phyloP scores from a whole-genome alignment of 2,329 filamentous ascomycete species.

The Chalaropsis thielavioides region DNA sequence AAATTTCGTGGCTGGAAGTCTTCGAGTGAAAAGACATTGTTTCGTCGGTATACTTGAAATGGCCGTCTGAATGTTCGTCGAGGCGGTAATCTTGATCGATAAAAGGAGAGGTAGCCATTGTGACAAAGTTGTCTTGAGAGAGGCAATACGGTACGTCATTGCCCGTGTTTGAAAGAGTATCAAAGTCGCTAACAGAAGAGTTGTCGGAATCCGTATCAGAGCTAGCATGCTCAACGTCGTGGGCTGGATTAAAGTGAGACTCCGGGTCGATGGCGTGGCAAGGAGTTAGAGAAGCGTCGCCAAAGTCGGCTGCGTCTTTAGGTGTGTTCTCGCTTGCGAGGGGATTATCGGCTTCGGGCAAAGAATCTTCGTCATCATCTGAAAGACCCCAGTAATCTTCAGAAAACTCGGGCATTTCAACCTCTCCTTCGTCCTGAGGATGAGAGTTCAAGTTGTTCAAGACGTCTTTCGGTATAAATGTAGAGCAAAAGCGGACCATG shows the following conservation, averaged over 20 bases:
- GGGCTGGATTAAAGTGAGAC: neutral
- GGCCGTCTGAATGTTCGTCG: neutral
- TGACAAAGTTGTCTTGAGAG: neutral
- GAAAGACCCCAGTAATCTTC: neutral
- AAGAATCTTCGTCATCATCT: neutral
- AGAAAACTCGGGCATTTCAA: neutral
- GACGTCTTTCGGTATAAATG: neutral
- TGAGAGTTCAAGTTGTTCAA: neutral
- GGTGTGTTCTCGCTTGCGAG: neutral
- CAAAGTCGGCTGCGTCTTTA: neutral
- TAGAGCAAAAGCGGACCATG: neutral
- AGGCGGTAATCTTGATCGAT: neutral
- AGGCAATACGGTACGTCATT: neutral
- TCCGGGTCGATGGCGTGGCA: neutral
- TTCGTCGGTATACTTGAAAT: neutral
- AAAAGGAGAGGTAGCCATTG: neutral
- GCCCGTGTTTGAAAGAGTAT: neutral
- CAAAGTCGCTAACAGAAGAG: neutral
- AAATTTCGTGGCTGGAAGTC: neutral
- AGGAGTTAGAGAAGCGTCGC: neutral
- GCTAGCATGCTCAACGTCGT: neutral
- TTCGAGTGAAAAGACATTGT: neutral
- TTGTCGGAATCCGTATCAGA: neutral
- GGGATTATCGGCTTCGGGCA: neutral
- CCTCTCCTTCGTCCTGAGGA: neutral